Evolutionary conservation across 1,139 yeast species (phyloP).

Genomic region (Taphrina pruni): DNA sequence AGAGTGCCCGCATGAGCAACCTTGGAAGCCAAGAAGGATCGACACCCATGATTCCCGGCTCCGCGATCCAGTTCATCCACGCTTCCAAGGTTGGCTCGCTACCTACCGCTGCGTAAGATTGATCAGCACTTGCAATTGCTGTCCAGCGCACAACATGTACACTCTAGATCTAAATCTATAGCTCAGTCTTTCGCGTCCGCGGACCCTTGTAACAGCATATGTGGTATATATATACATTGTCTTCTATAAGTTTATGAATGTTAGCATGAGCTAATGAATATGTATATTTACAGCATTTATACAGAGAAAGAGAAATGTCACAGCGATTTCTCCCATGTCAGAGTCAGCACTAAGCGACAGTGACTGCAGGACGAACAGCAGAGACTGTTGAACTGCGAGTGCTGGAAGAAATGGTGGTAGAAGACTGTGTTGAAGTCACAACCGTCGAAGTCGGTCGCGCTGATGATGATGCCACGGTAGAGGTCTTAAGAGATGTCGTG

Average conservation of each 20-base stretch:
- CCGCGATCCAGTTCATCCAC: background rate
- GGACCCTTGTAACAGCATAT: background rate
- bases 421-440: slow-evolving; percentile 8
- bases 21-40: no score
- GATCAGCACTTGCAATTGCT: no score
- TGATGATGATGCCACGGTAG: background rate
- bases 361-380: background rate
- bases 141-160: no score
- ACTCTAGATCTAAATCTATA: no score
- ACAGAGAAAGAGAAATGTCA: background rate
- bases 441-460: background rate
- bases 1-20: no score
- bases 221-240: background rate
- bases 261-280: background rate
- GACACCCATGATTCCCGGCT: background rate
- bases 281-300: background rate
- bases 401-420: slow-evolving; percentile 9
- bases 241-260: background rate
- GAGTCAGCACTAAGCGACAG: background rate
- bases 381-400: background rate
- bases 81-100: no score
- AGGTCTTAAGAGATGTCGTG: background rate
- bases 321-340: background rate
- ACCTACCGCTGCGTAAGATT: no score
- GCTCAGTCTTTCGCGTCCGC: no score